Evolutionary conservation across 768 basidiomycete genomes (phyloP).

Genomic region (Auriscalpium microsporum): DNA sequence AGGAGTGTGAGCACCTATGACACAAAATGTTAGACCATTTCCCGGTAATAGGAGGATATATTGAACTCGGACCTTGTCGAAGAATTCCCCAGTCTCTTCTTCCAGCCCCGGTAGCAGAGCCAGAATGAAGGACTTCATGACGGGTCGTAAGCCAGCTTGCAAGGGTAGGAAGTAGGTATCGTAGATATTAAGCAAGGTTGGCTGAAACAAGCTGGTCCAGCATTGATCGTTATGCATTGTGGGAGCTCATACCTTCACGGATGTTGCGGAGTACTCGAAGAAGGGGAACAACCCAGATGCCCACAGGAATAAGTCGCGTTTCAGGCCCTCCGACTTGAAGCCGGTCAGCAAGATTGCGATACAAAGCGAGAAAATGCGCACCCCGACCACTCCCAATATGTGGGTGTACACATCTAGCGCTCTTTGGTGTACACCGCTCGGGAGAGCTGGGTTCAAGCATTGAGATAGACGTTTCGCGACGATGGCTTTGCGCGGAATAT

Average conservation of each 20-base stretch:
- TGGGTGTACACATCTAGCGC: constrained; percentile 93
- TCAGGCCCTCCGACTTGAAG: constrained; percentile 72
- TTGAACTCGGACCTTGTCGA: constrained; percentile 59
- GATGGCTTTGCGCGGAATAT: constrained; percentile 89
- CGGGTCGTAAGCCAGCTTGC: constrained; percentile 69
- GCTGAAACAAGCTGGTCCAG: constrained; percentile 33
- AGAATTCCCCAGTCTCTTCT: constrained; percentile 96
- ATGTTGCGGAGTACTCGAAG: constrained; percentile 99
- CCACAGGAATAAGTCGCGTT: constrained; percentile 85
- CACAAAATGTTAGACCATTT: not conserved
- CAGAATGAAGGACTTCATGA: constrained; percentile 91
- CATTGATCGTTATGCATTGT: constrained; percentile 1
- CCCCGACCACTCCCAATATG: constrained; percentile 85
- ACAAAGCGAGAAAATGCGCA: constrained; percentile 32
- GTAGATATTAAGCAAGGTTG: constrained; percentile 83
- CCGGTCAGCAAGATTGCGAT: not conserved
- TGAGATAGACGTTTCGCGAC: constrained; percentile 94
- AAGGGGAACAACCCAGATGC: constrained; percentile 95
- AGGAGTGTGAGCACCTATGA: constrained; percentile 68
- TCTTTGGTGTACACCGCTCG: constrained; percentile 93
- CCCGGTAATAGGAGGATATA: not conserved
- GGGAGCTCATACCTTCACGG: constrained; percentile 64
- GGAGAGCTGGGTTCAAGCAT: constrained; percentile 95
- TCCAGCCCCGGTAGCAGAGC: constrained; percentile 92
- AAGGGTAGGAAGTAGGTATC: constrained; percentile 89